Evolutionary conservation across 2,329 filamentous ascomycete genomes (phyloP).

Genomic region (Chrysoporthe deuterocubensis): DNA sequence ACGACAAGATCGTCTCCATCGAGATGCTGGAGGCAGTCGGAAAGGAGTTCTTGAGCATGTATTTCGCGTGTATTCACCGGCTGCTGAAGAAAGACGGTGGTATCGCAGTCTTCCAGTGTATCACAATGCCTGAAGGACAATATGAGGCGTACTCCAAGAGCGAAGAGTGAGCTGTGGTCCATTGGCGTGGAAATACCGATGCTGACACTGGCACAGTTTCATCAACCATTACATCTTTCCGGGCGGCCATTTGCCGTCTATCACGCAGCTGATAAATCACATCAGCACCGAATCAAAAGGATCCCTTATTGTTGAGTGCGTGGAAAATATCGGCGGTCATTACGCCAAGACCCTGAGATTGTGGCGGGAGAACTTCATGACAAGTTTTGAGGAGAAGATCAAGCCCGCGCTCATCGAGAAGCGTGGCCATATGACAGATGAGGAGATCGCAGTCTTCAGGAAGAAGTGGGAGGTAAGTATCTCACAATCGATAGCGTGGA

Average conservation of each 20-base stretch:
- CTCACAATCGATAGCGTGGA: not conserved
- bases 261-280: constrained; percentile 59
- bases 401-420: constrained; percentile 61
- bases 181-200: constrained; percentile 13
- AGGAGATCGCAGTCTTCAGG: constrained; percentile 68
- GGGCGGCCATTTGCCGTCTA: constrained; percentile 70
- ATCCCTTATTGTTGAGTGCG: constrained; percentile 65
- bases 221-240: constrained; percentile 80
- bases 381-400: constrained; percentile 65
- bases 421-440: constrained; percentile 62
- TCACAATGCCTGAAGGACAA: constrained; percentile 73
- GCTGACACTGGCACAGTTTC: constrained; percentile 50
- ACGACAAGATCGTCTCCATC: constrained; percentile 75
- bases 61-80: constrained; percentile 67
- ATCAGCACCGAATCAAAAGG: constrained; percentile 65
- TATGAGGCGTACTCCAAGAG: constrained; percentile 68
- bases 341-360: constrained; percentile 71
- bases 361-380: constrained; percentile 70
- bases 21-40: constrained; percentile 81
- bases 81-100: constrained; percentile 69
- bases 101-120: constrained; percentile 75
- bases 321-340: constrained; percentile 76
- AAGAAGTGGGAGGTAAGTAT: constrained; percentile 69
- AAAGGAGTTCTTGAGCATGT: constrained; percentile 66
- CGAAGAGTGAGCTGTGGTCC: constrained; percentile 56